Base-by-base conservation (phyloP, 2,329 filamentous ascomycete species). In the Tolypocladium guangdongense region DNA sequence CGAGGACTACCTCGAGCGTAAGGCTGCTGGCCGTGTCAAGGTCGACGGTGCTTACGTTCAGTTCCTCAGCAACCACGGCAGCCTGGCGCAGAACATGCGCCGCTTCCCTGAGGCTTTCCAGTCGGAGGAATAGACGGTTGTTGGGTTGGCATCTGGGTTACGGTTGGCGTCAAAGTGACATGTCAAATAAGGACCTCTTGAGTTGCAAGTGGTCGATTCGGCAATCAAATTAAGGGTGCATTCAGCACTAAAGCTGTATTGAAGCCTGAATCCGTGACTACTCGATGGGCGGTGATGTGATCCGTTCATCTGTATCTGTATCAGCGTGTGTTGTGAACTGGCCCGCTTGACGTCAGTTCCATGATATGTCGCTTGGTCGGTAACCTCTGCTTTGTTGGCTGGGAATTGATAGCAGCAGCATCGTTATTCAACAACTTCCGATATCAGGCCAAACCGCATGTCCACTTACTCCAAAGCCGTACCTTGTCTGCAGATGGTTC, bases 1-100 rank as follows among this genome's bases (percentile, higher is more conserved):
- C 68, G 93, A 97, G 67, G 93, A 99, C 77, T 99, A 97, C 81
- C 81, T 95, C 72, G 84, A 90, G 77, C 88, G 92, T 81, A 95
- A 95, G 84, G 82, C 90, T 72, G 87, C 86, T 69, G 93, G 93
- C 73, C 86, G 84, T 73, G 86, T 99, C 78, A 89, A 92, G 83
- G 87, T 95, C 67, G 93, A 99, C 69, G 93, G 93, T 85, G 93
- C 93, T 68, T 99, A 99, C 80, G 93, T 99, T 67, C 90, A 99
- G 83, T 99, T 99, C 88, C 85, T 97, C 68, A 82, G 83, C 79
- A 95, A 95, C 83, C 86, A 95, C 78, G 93, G 93, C 68, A 80
- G 78, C 68, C 79, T 99, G 64, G 82, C 80, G 72, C 66, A 87
- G 66, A 99, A 99, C 86, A 85, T 99, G 72, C 85, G 84, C 77